These are phyloP conservation scores for Gossypium davidsonii DNA, from an alignment of 441 rosid genomes.

Conservation along the genomic window DNA sequence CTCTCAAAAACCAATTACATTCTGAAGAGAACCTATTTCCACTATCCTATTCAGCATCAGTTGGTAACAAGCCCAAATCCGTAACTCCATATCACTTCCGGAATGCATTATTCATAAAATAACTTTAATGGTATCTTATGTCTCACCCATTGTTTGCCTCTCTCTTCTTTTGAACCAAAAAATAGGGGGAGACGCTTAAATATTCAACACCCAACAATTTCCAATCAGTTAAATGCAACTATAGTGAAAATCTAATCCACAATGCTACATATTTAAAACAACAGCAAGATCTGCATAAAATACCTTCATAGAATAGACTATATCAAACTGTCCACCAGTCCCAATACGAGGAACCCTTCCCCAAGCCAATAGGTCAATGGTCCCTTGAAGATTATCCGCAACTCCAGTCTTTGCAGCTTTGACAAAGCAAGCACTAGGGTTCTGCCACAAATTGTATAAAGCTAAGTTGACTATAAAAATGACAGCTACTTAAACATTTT, in stretches of 20 bases:
- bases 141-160: no score
- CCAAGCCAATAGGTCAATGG: conserved; percentile 85
- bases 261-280: not conserved
- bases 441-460: conserved; percentile 38
- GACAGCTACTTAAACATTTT: not conserved
- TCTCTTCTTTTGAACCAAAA: not conserved
- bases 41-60: not conserved
- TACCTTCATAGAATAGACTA: conserved; percentile 64
- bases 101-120: not conserved
- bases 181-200: no score
- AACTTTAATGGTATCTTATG: not conserved
- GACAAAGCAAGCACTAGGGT: conserved; percentile 71
- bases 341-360: conserved; percentile 72
- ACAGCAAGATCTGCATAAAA: conserved; percentile 10
- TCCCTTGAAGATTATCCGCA: conserved; percentile 72
- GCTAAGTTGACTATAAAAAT: not conserved
- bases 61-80: not conserved
- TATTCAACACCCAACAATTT: not conserved
- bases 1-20: not conserved
- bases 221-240: not conserved
- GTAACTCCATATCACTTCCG: not conserved
- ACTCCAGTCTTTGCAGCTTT: conserved; percentile 87
- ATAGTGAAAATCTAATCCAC: not conserved
- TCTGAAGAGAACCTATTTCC: not conserved
- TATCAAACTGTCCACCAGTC: conserved; percentile 75